Evolutionary conservation across 139 green algal species (phyloP).

Genomic region (Trebouxia sp.): DNA sequence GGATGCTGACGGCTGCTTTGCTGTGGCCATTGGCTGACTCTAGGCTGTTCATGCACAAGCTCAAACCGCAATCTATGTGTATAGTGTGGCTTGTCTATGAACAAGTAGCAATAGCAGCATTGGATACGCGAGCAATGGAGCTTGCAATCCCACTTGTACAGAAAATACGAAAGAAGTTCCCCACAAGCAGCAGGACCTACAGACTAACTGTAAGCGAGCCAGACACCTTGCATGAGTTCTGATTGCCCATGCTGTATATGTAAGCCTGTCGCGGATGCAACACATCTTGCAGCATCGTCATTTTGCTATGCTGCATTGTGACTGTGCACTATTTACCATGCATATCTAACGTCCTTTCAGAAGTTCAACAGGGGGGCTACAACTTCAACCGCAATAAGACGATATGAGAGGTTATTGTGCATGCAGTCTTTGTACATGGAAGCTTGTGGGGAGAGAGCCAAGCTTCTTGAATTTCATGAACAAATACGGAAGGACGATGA

Average conservation of each 20-base stretch:
- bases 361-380: too few species aligned
- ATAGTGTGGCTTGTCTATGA: conserved; percentile 85
- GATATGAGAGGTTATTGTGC: neutral
- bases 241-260: conserved; percentile 71
- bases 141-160: conserved; percentile 64
- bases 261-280: conserved; percentile 53
- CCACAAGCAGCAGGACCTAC: conserved; percentile 58
- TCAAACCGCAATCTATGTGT: too few species aligned
- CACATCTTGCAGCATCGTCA: too few species aligned
- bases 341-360: too few species aligned
- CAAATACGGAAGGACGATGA: conserved; percentile 58
- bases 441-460: conserved; percentile 37
- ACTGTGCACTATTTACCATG: neutral
- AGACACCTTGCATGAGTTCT: neutral
- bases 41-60: neutral
- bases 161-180: conserved; percentile 67
- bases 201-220: conserved; percentile 59
- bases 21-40: neutral
- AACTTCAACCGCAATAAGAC: too few species aligned
- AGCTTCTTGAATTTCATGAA: conserved; percentile 62
- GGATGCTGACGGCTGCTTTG: too few species aligned
- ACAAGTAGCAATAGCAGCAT: conserved; percentile 73
- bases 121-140: conserved; percentile 58
- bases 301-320: neutral
- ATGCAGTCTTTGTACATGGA: conserved; percentile 81